Percentiles rank a stretch among this genome's conserved stretches.
Conservation (phyloP, 768 basidiomycete species). For the Phanerochaete sordida region DNA sequence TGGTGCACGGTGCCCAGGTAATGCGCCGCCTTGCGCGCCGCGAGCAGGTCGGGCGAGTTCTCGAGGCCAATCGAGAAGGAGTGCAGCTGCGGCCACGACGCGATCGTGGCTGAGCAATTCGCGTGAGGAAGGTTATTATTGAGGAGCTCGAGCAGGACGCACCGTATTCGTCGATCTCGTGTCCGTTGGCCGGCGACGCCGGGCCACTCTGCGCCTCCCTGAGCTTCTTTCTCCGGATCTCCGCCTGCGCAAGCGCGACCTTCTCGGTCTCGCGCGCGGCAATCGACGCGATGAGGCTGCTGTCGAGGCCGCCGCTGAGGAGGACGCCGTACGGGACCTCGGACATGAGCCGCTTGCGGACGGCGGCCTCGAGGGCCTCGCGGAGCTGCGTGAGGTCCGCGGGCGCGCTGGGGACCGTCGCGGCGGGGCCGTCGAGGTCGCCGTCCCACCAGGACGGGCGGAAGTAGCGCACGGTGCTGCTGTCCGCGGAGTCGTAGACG, state of each 20-base stretch:
- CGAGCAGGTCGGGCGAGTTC: slow-evolving; percentile 91
- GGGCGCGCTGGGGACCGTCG: slow-evolving; percentile 51
- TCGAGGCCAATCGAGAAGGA: slow-evolving; percentile 97
- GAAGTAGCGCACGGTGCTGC: slow-evolving; percentile 80
- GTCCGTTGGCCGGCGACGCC: slow-evolving; percentile 34
- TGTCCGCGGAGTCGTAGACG: slow-evolving; percentile 84
- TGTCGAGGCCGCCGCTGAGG: slow-evolving; percentile 92
- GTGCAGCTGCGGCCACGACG: slow-evolving; percentile 93
- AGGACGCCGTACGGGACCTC: slow-evolving; percentile 98
- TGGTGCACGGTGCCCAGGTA: slow-evolving; percentile 95
- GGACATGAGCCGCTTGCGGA: slow-evolving; percentile 93
- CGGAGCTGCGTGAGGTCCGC: slow-evolving; percentile 70
- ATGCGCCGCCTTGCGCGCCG: slow-evolving; percentile 89
- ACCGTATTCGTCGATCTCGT: slow-evolving; percentile 53
- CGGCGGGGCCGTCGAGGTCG: slow-evolving; percentile 62
- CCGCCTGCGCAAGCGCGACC: slow-evolving; percentile 74
- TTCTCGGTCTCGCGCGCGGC: slow-evolving; percentile 95
- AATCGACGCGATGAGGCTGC: slow-evolving; percentile 92
- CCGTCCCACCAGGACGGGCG: slow-evolving; percentile 86
- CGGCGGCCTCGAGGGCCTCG: slow-evolving; percentile 84
- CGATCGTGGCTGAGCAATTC: slow-evolving; percentile 54
- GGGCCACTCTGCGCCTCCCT: slow-evolving; percentile 54
- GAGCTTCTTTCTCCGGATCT: slow-evolving; percentile 60
- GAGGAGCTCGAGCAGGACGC: slow-evolving; percentile 13
- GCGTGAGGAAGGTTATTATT: not conserved